These are phyloP conservation scores for Sphagnurus paluster DNA, from an alignment of 1,284 basidiomycete genomes.

Conservation along the genomic window DNA sequence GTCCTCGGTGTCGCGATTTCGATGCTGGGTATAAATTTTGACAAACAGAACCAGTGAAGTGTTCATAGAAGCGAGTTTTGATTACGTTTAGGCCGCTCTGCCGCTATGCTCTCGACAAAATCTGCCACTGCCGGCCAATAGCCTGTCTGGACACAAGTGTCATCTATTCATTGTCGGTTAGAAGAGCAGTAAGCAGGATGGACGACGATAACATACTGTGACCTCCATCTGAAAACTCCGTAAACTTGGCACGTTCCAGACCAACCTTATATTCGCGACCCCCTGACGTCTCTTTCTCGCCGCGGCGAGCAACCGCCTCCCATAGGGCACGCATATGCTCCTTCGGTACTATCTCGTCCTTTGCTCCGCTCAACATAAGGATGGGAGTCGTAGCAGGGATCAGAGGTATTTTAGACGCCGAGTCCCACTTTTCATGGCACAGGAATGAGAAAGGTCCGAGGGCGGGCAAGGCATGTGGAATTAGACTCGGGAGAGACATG, in stretches of 20 bases:
- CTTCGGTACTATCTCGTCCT: slow-evolving; percentile 85
- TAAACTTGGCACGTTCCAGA: slow-evolving; percentile 51
- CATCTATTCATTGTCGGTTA: slow-evolving; percentile 41
- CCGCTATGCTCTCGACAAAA: slow-evolving; percentile 47
- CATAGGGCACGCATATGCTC: slow-evolving; percentile 83
- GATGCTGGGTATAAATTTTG: too few relatives aligned
- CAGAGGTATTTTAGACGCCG: slow-evolving; percentile 64
- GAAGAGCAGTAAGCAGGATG: slow-evolving; percentile 3
- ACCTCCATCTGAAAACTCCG: slow-evolving; percentile 62
- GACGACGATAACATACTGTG: slow-evolving; percentile 65
- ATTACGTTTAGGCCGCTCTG: background rate
- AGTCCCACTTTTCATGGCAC: slow-evolving; percentile 92
- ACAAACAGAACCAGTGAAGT: too few relatives aligned
- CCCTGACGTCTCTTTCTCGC: slow-evolving; percentile 38
- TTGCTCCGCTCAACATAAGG: slow-evolving; percentile 81
- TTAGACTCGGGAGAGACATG: slow-evolving; percentile 75
- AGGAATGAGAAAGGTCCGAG: slow-evolving; percentile 80
- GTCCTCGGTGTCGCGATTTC: too few relatives aligned
- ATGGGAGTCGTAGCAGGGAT: slow-evolving; percentile 77
- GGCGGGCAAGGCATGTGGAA: slow-evolving; percentile 81
- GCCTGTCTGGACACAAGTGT: slow-evolving; percentile 66
- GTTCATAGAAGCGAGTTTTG: too few relatives aligned
- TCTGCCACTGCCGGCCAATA: slow-evolving; percentile 66
- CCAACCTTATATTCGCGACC: slow-evolving; percentile 43
- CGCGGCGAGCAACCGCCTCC: slow-evolving; percentile 56